Percentiles rank a stretch among this genome's conserved stretches.
Evolutionary conservation across 164 flowering plant genomes (phyloP).

Genomic region (Vitis cinerea): DNA sequence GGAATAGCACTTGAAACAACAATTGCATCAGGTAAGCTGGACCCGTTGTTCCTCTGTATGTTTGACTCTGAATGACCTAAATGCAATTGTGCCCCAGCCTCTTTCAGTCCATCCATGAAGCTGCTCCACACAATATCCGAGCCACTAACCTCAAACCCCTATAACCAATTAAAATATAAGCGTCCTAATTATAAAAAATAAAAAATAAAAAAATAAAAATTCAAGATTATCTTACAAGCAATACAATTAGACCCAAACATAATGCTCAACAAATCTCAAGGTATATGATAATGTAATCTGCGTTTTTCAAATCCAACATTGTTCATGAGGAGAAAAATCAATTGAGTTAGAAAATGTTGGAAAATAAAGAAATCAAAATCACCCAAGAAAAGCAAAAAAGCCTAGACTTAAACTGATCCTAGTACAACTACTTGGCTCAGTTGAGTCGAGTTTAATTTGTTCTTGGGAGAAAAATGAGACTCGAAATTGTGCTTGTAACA

Average conservation of each 20-base stretch:
- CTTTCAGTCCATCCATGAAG: slow-evolving; percentile 34
- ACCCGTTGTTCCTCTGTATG: slow-evolving; percentile 23
- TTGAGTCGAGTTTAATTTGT: not conserved
- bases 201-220: too few species aligned
- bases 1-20: slow-evolving; percentile 51
- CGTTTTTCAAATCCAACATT: not conserved
- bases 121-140: slow-evolving; percentile 48
- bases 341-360: not conserved
- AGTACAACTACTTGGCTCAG: not conserved
- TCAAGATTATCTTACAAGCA: not conserved
- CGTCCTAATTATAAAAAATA: not conserved
- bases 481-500: not conserved
- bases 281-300: not conserved
- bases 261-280: not conserved
- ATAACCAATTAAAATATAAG: not conserved
- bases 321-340: not conserved
- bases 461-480: not conserved
- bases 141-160: slow-evolving; percentile 53
- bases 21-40: slow-evolving; percentile 28
- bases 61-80: slow-evolving; percentile 42
- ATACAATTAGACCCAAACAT: not conserved
- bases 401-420: not conserved
- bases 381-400: not conserved
- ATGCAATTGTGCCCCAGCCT: slow-evolving; percentile 37
- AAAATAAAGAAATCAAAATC: too few species aligned